Conservation (phyloP, 495 filamentous ascomycete genomes). For the Entonaema liquescens region DNA sequence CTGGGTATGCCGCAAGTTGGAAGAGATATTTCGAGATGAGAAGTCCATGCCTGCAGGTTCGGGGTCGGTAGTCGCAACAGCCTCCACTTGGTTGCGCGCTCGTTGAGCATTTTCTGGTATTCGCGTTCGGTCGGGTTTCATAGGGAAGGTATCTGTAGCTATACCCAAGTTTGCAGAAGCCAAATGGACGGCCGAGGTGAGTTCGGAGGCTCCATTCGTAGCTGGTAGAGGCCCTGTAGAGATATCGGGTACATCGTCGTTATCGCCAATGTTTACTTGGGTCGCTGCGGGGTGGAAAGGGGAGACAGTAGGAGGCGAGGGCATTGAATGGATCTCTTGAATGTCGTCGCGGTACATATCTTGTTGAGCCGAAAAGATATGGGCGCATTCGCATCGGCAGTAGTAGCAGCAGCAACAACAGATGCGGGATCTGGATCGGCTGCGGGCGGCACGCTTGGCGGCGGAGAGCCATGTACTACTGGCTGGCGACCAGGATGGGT, state of each 20-base stretch:
- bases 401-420: constrained; percentile 1
- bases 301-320: constrained; percentile 45
- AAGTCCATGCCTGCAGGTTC: constrained; percentile 37
- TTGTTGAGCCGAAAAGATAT: constrained; percentile 9
- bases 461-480: constrained; percentile 18
- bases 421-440: constrained; percentile 14
- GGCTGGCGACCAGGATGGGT: constrained; percentile 28
- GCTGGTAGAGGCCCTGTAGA: constrained; percentile 32
- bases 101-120: constrained; percentile 19
- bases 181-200: constrained; percentile 23
- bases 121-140: constrained; percentile 29
- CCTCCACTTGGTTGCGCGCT: constrained; percentile 38
- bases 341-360: constrained; percentile 28
- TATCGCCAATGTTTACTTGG: constrained; percentile 41
- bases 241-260: constrained; percentile 37
- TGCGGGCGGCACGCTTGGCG: constrained; percentile 17
- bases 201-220: constrained; percentile 34
- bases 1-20: constrained; percentile 35
- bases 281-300: constrained; percentile 47
- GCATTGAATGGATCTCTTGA: constrained; percentile 40
- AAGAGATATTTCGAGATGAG: constrained; percentile 33
- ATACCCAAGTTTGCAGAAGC: constrained; percentile 22
- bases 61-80: constrained; percentile 46
- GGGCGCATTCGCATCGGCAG: constrained; percentile 33
- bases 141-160: constrained; percentile 32